Evolutionary conservation across 2,329 filamentous ascomycete species (phyloP).

Genomic region (Calonectria pauciramosa): DNA sequence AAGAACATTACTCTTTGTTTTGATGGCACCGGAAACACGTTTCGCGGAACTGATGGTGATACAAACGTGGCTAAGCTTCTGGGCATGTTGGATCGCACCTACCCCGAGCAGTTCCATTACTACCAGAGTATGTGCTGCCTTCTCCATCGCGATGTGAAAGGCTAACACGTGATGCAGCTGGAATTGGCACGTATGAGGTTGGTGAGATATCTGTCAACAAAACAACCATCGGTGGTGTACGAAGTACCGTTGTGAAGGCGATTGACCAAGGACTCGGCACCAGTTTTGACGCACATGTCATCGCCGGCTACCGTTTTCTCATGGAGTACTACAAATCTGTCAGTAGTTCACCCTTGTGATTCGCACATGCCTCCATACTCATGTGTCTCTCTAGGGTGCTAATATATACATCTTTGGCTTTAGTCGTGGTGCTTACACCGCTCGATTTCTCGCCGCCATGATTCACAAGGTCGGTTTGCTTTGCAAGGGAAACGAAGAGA

Average conservation of each 20-base stretch:
- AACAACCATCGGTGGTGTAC: slow-evolving; percentile 44
- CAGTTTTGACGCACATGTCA: slow-evolving; percentile 65
- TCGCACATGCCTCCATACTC: background rate
- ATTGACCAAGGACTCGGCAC: slow-evolving; percentile 55
- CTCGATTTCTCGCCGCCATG: slow-evolving; percentile 64
- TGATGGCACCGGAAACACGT: slow-evolving; percentile 63
- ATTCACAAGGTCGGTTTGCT: slow-evolving; percentile 61
- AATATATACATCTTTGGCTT: slow-evolving; percentile 67
- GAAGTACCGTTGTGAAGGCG: background rate
- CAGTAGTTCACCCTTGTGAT: background rate
- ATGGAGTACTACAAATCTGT: slow-evolving; percentile 55
- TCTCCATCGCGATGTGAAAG: fast-evolving
- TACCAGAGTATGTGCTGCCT: slow-evolving; percentile 58
- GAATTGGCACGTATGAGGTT: slow-evolving; percentile 57
- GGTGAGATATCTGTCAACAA: slow-evolving; percentile 58
- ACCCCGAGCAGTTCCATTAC: slow-evolving; percentile 61
- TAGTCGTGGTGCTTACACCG: slow-evolving; percentile 64
- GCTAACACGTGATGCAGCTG: background rate
- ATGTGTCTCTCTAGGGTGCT: slow-evolving; percentile 50
- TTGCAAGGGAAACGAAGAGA: slow-evolving; percentile 63
- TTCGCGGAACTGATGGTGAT: slow-evolving; percentile 61
- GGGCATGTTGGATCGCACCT: slow-evolving; percentile 59
- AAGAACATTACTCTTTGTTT: slow-evolving; percentile 63
- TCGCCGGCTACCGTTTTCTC: slow-evolving; percentile 66
- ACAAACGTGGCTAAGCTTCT: slow-evolving; percentile 68